phyloP scores from a whole-genome alignment of 805 yeast species.

The Komagataella phaffii region DNA sequence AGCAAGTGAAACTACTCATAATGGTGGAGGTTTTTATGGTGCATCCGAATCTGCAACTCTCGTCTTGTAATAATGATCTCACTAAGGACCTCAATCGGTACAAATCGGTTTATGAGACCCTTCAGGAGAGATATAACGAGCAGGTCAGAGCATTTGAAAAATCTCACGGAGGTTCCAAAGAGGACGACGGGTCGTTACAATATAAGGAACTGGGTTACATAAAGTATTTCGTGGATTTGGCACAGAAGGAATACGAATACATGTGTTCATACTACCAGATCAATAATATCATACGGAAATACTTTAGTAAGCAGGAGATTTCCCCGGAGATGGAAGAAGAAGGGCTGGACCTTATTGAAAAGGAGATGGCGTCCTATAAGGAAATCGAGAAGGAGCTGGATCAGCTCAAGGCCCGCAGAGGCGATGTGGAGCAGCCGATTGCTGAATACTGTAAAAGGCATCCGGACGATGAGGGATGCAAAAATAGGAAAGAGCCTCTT shows the following conservation, averaged over 20 bases:
- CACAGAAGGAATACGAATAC: constrained; percentile 14
- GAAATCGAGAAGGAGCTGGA: constrained; percentile 3
- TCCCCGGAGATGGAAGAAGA: constrained; percentile 6
- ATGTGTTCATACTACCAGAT: constrained; percentile 11
- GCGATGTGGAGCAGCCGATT: constrained; percentile 1
- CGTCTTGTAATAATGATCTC: constrained; percentile 13
- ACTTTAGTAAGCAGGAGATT: constrained; percentile 10
- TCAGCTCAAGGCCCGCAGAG: not conserved
- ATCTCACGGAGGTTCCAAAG: constrained; percentile 10
- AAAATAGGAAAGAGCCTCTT: not conserved
- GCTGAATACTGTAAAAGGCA: not conserved
- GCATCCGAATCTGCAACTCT: constrained; percentile 16
- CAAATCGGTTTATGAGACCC: not conserved
- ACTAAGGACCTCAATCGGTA: constrained; percentile 7
- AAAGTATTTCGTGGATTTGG: constrained; percentile 12
- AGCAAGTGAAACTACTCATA: not conserved
- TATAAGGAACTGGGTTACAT: constrained; percentile 9
- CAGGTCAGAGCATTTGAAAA: constrained; percentile 3
- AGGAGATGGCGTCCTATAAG: constrained; percentile 4
- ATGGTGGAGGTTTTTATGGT: constrained; percentile 17
- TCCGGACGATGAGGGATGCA: not conserved
- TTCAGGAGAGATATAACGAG: constrained; percentile 3
- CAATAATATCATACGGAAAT: constrained; percentile 12
- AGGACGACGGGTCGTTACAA: constrained; percentile 4
- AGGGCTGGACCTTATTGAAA: constrained; percentile 5